Conservation (phyloP, 2,329 filamentous ascomycete species). For the Calonectria ilicicola region DNA sequence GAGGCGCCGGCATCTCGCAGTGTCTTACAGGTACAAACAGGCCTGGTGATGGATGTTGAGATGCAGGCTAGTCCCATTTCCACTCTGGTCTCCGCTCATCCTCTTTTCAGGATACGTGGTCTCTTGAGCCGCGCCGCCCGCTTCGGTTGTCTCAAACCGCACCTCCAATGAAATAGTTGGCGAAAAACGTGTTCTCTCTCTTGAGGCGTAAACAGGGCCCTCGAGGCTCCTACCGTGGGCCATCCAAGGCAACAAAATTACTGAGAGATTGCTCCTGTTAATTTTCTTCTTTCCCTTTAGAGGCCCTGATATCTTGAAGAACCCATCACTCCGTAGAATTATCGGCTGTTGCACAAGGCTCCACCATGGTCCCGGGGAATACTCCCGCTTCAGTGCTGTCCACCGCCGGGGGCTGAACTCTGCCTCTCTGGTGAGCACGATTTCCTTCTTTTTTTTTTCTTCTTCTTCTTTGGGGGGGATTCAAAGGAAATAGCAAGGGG, state of each 20-base stretch:
- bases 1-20: not conserved
- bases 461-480: not conserved
- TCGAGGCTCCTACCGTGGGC: not conserved
- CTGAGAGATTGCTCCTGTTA: not conserved
- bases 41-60: not conserved
- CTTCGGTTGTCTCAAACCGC: not conserved
- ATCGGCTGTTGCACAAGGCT: not conserved
- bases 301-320: not conserved
- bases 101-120: slow-evolving; percentile 23
- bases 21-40: not conserved
- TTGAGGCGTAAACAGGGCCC: not conserved
- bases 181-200: not conserved
- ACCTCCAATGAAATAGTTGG: not conserved
- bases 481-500: not conserved
- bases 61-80: slow-evolving; percentile 5
- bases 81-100: slow-evolving; percentile 16
- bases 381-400: not conserved
- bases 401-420: not conserved
- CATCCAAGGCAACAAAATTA: not conserved
- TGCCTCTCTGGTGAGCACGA: not conserved
- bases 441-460: not conserved
- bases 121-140: slow-evolving; percentile 8
- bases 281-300: not conserved
- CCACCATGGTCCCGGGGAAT: not conserved
- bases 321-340: not conserved